Conservation (phyloP, 148 eudicot genomes). For the Vaccinium vitisidaea region DNA sequence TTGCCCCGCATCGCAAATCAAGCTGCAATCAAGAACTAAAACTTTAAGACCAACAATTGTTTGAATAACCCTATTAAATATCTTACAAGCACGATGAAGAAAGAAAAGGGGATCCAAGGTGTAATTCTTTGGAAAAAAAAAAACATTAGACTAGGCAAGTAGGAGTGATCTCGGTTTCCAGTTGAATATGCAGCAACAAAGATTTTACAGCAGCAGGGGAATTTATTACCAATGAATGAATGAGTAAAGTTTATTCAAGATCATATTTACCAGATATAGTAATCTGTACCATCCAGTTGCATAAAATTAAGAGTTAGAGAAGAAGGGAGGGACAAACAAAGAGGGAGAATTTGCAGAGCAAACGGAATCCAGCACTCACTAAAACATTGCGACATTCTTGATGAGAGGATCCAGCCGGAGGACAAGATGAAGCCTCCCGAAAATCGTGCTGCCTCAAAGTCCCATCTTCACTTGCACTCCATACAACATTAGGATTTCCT, state of each 20-base stretch:
- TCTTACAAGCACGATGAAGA: background rate
- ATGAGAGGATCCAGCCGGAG: slow-evolving; percentile 76
- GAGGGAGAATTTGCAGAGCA: background rate
- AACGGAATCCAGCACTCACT: slow-evolving; percentile 51
- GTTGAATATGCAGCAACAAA: background rate
- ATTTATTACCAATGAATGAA: background rate
- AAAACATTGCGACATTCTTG: slow-evolving; percentile 91
- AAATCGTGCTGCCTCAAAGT: slow-evolving; percentile 97
- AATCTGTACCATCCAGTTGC: background rate
- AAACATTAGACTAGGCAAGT: background rate
- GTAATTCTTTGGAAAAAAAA: background rate
- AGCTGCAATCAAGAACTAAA: slow-evolving; percentile 65
- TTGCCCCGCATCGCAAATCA: slow-evolving; percentile 85
- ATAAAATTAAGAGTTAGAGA: background rate
- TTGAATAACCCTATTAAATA: background rate
- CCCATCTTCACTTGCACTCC: slow-evolving; percentile 99
- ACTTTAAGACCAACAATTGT: slow-evolving; percentile 25
- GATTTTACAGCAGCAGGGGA: background rate
- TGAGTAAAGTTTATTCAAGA: background rate
- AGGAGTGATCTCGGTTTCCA: background rate
- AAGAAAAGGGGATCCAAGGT: background rate
- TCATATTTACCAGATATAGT: background rate
- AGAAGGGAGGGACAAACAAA: background rate
- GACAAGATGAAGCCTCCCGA: slow-evolving; percentile 88
- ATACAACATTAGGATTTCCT: slow-evolving; percentile 92